phyloP scores from a whole-genome alignment of 371 early-diverging fungal genomes.

The Dentiscutata heterogama region DNA sequence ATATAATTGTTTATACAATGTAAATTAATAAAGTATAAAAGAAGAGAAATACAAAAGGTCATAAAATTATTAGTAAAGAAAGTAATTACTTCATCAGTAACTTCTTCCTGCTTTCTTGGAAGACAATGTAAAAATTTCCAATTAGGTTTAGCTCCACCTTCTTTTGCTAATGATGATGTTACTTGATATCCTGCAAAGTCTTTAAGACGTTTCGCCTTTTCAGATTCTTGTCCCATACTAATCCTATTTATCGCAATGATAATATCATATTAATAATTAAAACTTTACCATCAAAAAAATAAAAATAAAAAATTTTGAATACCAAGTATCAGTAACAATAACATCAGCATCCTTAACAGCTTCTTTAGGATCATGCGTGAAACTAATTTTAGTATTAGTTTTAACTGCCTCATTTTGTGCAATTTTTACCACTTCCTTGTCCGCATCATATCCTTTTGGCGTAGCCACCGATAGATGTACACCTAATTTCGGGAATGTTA shows the following conservation, averaged over 20 bases:
- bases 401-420: slow-evolving; percentile 63
- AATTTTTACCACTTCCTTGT: slow-evolving; percentile 72
- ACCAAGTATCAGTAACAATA: slow-evolving; percentile 97
- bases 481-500: slow-evolving; percentile 90
- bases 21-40: neutral
- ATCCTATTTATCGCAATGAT: slow-evolving; percentile 59
- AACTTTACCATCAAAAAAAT: neutral
- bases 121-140: slow-evolving; percentile 98
- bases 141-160: slow-evolving; percentile 81
- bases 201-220: slow-evolving; percentile 81
- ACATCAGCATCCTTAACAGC: slow-evolving; percentile 88
- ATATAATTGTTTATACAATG: neutral
- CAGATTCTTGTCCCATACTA: slow-evolving; percentile 96
- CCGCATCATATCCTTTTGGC: slow-evolving; percentile 82
- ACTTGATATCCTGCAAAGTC: slow-evolving; percentile 93
- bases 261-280: neutral
- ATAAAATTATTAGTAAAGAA: neutral
- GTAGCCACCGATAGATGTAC: slow-evolving; percentile 85
- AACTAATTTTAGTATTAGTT: slow-evolving; percentile 64
- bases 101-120: slow-evolving; percentile 96
- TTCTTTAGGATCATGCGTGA: slow-evolving; percentile 75
- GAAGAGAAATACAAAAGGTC: neutral
- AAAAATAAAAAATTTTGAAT: slow-evolving; percentile 26
- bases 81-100: slow-evolving; percentile 84
- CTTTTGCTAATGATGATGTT: slow-evolving; percentile 79